These are phyloP conservation scores for Apophysomyces sp. DNA, from an alignment of 371 early-diverging fungal species.

Conservation along the genomic window DNA sequence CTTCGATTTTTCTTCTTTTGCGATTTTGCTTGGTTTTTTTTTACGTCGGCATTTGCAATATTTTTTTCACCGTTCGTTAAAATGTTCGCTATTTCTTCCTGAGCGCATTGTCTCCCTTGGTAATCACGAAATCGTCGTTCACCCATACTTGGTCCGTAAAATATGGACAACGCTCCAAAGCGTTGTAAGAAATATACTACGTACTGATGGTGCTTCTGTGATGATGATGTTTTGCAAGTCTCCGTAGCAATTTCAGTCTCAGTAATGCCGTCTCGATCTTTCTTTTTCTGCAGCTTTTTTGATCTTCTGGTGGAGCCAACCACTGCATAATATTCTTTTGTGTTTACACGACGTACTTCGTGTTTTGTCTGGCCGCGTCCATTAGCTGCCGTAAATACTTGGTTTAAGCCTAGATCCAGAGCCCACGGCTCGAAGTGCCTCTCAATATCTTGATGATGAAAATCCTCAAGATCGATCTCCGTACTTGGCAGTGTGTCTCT, in stretches of 20 bases:
- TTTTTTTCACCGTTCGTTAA: constrained; percentile 11
- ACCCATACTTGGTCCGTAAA: background rate
- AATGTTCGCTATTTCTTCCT: constrained; percentile 6
- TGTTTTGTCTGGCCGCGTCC: too few species aligned
- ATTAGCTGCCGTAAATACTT: background rate
- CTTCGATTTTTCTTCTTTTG: too few species aligned
- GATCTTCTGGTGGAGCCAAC: background rate
- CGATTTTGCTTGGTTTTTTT: background rate
- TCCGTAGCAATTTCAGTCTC: background rate
- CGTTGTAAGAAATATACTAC: background rate
- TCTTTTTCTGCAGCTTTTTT: background rate
- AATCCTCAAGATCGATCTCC: too few species aligned
- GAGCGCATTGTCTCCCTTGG: constrained; percentile 6
- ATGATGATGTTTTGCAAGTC: background rate
- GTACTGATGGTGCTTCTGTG: background rate
- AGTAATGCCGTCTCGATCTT: background rate
- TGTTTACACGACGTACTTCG: too few species aligned
- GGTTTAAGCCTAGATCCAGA: too few species aligned
- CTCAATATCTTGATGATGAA: too few species aligned
- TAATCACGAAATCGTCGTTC: constrained; percentile 8
- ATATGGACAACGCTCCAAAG: background rate
- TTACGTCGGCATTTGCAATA: background rate
- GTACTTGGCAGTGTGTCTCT: too few species aligned
- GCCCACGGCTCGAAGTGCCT: too few species aligned
- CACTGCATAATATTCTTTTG: background rate